Evolutionary conservation across 257 asterid species (phyloP), one percentile per base, ranked within the genome.

Genomic region (Solanum neorickii): DNA sequence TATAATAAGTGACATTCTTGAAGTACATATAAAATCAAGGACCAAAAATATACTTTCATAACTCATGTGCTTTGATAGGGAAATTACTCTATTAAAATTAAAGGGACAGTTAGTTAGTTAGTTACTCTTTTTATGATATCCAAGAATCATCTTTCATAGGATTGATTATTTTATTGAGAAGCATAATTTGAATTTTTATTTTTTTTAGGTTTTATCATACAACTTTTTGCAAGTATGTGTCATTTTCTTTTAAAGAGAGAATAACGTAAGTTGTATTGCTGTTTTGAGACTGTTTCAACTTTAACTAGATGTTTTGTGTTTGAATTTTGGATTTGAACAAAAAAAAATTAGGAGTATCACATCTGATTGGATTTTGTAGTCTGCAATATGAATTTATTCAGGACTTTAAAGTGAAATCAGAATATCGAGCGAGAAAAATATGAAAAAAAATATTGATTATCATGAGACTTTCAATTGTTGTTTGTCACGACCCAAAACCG

Each of bases 81-180:
- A 82, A 82, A 82, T 49, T 82, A 49, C 69, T 82, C 29, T 49
- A 29, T 29, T 29, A 18, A 44, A 44, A 27, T 46, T 78, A 13
- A 27, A 46, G 85, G 69, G 29, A 29, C 85, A 47, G 29, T 29
- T 47, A 16, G 42, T 78, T 27, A 9, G n/a, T 78, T 27, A 9
- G n/a, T 33, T 72, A 1, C 29, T 82, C 56, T 27, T 46, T 76
- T 25, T 46, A 25, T 78, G 84, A 78, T 41, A 46, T 78, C 62
- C 84, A 25, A 46, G 41, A 46, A 44, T 78, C 65, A 46, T 52
- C 84, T 78, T 78, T 46, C 84, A 4, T 15, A 33, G 65, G 27
- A 44, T 77, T 46, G 84, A 78, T 70, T 70, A 70, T 70, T 70
- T 77, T 76, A 76, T 52, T 76, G 37, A 76, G 2, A 75, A 76